phyloP scores from a whole-genome alignment of 2,329 filamentous ascomycete species.

The Aspergillus fischeri region DNA sequence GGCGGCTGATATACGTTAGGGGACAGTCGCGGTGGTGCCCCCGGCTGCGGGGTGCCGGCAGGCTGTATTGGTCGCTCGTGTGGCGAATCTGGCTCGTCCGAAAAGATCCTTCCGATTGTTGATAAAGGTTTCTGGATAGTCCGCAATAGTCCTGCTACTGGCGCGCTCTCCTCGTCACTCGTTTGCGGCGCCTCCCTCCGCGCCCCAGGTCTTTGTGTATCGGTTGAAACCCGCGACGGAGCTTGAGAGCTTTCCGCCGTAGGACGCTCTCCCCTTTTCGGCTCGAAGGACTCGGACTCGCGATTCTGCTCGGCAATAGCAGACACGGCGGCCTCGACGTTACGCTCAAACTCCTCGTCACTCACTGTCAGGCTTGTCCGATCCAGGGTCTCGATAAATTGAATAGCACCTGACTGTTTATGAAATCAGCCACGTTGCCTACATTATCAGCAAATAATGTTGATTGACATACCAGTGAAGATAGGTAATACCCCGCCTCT shows the following conservation, averaged over 20 bases:
- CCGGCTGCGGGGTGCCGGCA: constrained; percentile 45
- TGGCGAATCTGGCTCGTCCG: constrained; percentile 55
- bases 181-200: constrained; percentile 32
- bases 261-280: constrained; percentile 44
- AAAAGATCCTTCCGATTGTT: constrained; percentile 92
- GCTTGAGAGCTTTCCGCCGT: constrained; percentile 52
- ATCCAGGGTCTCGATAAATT: constrained; percentile 96
- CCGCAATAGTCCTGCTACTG: constrained; percentile 78
- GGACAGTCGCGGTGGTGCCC: constrained; percentile 48
- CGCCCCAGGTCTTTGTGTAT: constrained; percentile 52
- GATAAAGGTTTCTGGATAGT: constrained; percentile 88
- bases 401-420: constrained; percentile 66
- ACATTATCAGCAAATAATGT: not conserved
- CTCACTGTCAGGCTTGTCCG: constrained; percentile 88
- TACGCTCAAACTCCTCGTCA: constrained; percentile 90
- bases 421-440: not conserved
- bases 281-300: constrained; percentile 46
- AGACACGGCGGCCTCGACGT: constrained; percentile 94
- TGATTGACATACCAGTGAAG: constrained; percentile 65
- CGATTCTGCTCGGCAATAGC: constrained; percentile 90
- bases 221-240: constrained; percentile 57
- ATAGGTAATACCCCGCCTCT: constrained; percentile 98
- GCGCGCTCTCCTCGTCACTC: constrained; percentile 67
- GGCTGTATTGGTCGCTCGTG: constrained; percentile 31
- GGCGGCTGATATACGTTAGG: constrained; percentile 45